Evolutionary conservation across 2,329 filamentous ascomycete species (phyloP).

Genomic region (Colletotrichum sp.): DNA sequence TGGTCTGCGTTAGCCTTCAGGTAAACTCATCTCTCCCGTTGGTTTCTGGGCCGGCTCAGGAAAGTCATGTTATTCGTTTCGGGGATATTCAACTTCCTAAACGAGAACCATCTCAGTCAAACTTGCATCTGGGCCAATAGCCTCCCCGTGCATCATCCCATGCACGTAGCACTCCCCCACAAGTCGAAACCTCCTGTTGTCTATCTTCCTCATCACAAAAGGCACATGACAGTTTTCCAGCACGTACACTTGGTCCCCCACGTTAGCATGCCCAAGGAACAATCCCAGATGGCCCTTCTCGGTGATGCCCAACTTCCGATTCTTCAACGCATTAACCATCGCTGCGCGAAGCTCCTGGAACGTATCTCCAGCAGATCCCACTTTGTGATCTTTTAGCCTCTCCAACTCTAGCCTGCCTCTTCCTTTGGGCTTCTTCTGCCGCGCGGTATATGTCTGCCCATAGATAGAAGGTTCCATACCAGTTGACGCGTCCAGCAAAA

Average conservation of each 20-base stretch:
- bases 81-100: not conserved
- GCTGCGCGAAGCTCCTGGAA: not conserved
- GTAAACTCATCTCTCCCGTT: accelerated
- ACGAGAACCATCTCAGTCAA: not conserved
- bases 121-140: constrained; percentile 15
- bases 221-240: constrained; percentile 25
- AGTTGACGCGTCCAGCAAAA: not conserved
- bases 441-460: not conserved
- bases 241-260: constrained; percentile 25
- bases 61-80: not conserved
- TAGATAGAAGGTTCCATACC: not conserved
- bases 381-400: not conserved
- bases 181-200: constrained; percentile 1
- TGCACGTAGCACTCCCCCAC: constrained; percentile 43
- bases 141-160: constrained; percentile 41
- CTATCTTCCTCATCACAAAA: constrained; percentile 21
- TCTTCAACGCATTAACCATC: not conserved
- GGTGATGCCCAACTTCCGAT: not conserved
- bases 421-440: not conserved
- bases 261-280: not conserved
- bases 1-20: accelerated
- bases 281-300: not conserved
- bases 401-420: not conserved
- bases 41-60: not conserved
- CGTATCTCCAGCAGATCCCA: not conserved